Evolutionary conservation across 371 early-diverging fungal genomes (phyloP), one percentile per base, ranked within the genome.

Genomic region (Vairimorpha ceranae): DNA sequence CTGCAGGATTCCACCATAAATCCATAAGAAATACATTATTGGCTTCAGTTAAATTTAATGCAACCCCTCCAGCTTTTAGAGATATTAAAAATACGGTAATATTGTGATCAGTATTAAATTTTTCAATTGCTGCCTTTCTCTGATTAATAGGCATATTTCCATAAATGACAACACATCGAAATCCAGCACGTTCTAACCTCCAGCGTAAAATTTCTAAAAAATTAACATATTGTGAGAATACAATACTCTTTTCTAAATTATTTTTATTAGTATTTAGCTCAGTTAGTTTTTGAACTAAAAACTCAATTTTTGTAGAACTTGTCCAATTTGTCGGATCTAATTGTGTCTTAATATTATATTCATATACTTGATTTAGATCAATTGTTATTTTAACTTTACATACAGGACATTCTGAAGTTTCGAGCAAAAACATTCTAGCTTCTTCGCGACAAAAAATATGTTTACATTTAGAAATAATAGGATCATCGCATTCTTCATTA

Each of bases 1-100:
- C 87, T 0, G 88, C 87, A 2, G 92, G 92, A 79, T 95, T 93
- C 93, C 93, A 95, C 93, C 94, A 92, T 27, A 89, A 88, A 82
- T 92, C 88, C 73, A 88, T 79, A 48, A 91, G 85, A 78, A 92
- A 93, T 2, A 94, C 93, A 21, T 88, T 86, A 74, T 89, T 90
- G 0, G 95, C 95, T 74, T 92, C 93, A 0, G 92, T 93, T 56
- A 95, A 83, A 78, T 95, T 95, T 45, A 95, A 83, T 0, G 93
- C 95, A 6, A 94, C 90, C 58, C 94, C 94, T 32, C 94, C 95
- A n/a, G 94, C 94, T 72, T 89, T 88, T 38, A 93, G 83, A 74
- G 90, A 90, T 65, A 92, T 87, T 27, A 93, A 81, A 23, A 93
- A 80, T 2, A 92, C 87, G 1, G 74, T 78, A 0, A 84, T 78